Evolutionary conservation across 257 asterid genomes (phyloP).

Genomic region (Agastache rugosa): DNA sequence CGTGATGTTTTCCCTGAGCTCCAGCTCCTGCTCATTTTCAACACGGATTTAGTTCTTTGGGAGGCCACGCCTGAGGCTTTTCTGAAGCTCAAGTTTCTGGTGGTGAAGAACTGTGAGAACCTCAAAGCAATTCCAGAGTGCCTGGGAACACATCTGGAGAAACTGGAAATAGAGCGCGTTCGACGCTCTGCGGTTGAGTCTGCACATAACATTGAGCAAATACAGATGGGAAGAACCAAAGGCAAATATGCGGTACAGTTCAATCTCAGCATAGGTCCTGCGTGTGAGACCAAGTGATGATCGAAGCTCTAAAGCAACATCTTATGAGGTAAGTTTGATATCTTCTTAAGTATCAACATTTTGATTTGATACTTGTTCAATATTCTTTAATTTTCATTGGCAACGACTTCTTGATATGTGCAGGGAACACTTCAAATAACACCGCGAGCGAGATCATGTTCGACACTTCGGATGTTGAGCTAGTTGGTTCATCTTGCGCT

Average conservation of each 20-base stretch:
- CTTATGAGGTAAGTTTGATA: not conserved
- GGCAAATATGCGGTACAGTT: not conserved
- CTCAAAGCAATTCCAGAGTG: slow-evolving; percentile 39
- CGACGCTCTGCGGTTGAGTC: slow-evolving; percentile 4
- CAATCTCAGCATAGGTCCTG: not conserved
- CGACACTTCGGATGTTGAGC: not conserved
- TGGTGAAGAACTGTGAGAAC: slow-evolving; percentile 35
- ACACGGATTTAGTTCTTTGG: slow-evolving; percentile 41
- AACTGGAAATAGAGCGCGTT: slow-evolving; percentile 32
- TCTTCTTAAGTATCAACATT: not conserved
- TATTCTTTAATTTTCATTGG: no score
- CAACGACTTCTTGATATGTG: not conserved
- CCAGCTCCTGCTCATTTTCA: slow-evolving; percentile 35
- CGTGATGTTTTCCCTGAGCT: slow-evolving; percentile 30
- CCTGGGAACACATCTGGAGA: slow-evolving; percentile 36
- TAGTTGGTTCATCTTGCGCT: not conserved
- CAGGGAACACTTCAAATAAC: not conserved
- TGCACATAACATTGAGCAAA: slow-evolving; percentile 1
- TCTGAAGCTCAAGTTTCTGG: slow-evolving; percentile 37
- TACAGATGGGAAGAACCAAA: not conserved
- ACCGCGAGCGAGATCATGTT: not conserved
- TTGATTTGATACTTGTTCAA: no score
- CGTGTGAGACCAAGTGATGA: not conserved
- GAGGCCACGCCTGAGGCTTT: slow-evolving; percentile 31
- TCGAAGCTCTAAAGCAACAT: not conserved